Base-by-base conservation (phyloP, 23 red algal genomes). In the Gracilariopsis chorda region DNA sequence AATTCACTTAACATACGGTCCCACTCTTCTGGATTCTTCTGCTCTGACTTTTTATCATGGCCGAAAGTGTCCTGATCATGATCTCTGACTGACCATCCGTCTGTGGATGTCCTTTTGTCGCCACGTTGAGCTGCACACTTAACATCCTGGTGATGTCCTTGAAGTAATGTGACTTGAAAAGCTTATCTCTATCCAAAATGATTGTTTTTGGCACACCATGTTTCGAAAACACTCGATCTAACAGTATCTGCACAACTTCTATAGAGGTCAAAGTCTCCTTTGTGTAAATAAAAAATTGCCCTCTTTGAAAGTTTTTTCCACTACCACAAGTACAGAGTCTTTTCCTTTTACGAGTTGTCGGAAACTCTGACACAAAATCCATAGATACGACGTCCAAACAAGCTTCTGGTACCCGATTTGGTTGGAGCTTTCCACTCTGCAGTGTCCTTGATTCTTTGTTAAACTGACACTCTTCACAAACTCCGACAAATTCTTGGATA, bases 281-380 rank as follows among this genome's bases (percentile, higher is more conserved):
- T 34, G 67, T 53, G 14, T 44, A 49, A 36, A 75, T 76, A 29
- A 88, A 88, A 16, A 88, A 8, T 10, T 39, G 1, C 3, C 34
- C 65, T 51, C 84, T n/a, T 32, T 75, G 74, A 7, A 67, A 88
- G 16, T 76, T 51, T 35, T 88, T 88, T 9, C 56, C 84, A 16
- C 74, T 67, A 20, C 74, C 51, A 7, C 74, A 40, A 35, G 76
- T 42, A 19, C 74, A 45, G 55, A 67, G 44, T 59, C 59, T 67
- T 14, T 56, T 75, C 40, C 40, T 24, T 27, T 30, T 19, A 8
- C 42, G 3, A 4, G 62, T 29, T 20, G 17, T 76, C 44, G 67
- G 67, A 49, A 88, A 60, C 43, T 77, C 45, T 52, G 81, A 70
- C 16, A 88, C 19, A 59, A 88, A 88, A 44, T 88, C 84, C 46